A percentile compares a stretch with the other conserved stretches of the same genome.
Evolutionary conservation across 2,329 filamentous ascomycete species (phyloP).

Genomic region (Diaporthe sp.): DNA sequence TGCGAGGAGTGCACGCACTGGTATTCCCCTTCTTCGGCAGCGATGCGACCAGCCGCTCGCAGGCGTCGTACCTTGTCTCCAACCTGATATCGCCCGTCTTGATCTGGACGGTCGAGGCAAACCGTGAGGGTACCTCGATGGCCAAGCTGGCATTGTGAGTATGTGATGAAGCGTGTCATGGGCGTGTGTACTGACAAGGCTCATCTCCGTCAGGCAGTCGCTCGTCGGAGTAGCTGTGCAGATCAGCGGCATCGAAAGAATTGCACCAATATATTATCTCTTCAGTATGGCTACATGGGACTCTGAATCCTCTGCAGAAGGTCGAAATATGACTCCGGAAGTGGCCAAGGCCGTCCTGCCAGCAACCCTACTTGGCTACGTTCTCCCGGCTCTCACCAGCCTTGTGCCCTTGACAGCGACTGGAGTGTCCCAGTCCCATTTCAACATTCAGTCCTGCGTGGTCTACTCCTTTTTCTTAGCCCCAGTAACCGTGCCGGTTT

Average conservation of each 20-base stretch:
- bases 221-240: constrained; percentile 11
- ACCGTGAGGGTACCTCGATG: background rate
- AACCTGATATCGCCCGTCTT: constrained; percentile 37
- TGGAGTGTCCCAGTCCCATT: constrained; percentile 32
- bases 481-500: constrained; percentile 19
- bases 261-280: constrained; percentile 39
- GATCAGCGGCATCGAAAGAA: constrained; percentile 29
- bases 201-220: background rate
- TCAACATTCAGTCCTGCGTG: constrained; percentile 27
- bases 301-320: background rate
- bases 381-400: constrained; percentile 31
- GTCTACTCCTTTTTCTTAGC: constrained; percentile 28
- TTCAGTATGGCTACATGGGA: background rate
- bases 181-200: background rate
- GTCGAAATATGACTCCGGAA: background rate
- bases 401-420: constrained; percentile 35
- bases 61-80: constrained; percentile 7
- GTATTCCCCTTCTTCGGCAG: constrained; percentile 35
- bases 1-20: constrained; percentile 14
- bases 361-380: constrained; percentile 31
- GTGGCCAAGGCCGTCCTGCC: constrained; percentile 30
- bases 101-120: constrained; percentile 38
- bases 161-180: background rate
- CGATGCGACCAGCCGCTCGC: background rate
- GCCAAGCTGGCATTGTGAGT: constrained; percentile 30